Evolutionary conservation across 225 moss, liverwort and hornwort genomes (phyloP).

Genomic region (Asterella californica): DNA sequence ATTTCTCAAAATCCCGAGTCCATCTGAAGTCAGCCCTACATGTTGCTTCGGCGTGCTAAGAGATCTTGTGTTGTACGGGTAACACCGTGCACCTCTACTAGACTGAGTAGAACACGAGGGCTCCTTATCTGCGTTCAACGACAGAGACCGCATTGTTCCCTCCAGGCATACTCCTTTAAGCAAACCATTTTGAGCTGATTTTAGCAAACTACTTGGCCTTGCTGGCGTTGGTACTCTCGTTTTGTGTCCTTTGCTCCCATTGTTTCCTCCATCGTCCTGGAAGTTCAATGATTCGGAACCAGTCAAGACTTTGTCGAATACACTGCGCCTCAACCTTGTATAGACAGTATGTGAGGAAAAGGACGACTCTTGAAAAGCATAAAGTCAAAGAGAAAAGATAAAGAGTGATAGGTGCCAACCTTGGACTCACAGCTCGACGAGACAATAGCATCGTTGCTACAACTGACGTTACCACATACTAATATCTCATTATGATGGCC

Average conservation of each 20-base stretch:
- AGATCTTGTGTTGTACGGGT: slow-evolving; percentile 43
- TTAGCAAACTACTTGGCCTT: slow-evolving; percentile 34
- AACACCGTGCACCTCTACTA: slow-evolving; percentile 34
- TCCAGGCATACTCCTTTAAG: slow-evolving; percentile 42
- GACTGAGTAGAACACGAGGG: slow-evolving; percentile 58
- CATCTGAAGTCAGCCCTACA: slow-evolving; percentile 35
- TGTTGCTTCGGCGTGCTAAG: slow-evolving; percentile 47
- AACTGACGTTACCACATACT: slow-evolving; percentile 36
- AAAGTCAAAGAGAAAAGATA: not conserved
- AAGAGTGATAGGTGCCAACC: slow-evolving; percentile 22
- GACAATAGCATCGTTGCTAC: slow-evolving; percentile 29
- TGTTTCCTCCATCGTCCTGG: slow-evolving; percentile 51
- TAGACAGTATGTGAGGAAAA: not conserved
- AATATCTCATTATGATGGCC: slow-evolving; percentile 40
- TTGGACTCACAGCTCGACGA: slow-evolving; percentile 37
- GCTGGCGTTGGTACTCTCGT: slow-evolving; percentile 35
- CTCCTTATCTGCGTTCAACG: slow-evolving; percentile 53
- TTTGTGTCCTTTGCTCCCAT: slow-evolving; percentile 33
- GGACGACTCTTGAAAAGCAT: not conserved
- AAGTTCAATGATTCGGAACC: slow-evolving; percentile 11
- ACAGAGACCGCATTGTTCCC: slow-evolving; percentile 51
- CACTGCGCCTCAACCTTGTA: not conserved
- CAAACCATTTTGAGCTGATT: slow-evolving; percentile 34
- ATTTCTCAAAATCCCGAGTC: slow-evolving; percentile 68
- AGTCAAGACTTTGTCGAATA: not conserved